These are phyloP conservation scores for Trametes polyzona DNA, from an alignment of 1,284 basidiomycete species.

Conservation along the genomic window DNA sequence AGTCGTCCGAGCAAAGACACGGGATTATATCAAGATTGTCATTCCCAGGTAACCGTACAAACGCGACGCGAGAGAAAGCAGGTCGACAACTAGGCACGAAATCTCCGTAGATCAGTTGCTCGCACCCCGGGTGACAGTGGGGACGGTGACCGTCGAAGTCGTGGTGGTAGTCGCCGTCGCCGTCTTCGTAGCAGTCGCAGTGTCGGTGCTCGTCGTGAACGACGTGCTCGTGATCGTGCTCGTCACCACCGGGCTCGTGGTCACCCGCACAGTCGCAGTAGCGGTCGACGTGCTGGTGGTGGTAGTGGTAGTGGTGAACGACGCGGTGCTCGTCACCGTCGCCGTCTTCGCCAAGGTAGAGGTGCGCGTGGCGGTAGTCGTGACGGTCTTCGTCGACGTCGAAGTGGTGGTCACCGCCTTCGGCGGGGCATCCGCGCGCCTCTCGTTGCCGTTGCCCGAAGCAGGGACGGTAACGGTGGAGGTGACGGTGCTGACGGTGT, in stretches of 20 bases:
- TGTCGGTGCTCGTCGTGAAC: background rate
- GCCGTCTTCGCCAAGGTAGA: background rate
- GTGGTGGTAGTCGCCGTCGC: background rate
- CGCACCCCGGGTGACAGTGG: background rate
- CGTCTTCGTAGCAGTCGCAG: background rate
- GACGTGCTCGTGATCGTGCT: conserved; percentile 2
- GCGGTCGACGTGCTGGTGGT: background rate
- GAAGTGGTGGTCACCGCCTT: background rate
- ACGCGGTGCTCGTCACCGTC: background rate
- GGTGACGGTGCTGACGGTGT: background rate
- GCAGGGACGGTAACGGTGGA: background rate
- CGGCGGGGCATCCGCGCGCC: background rate
- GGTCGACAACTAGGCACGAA: no score
- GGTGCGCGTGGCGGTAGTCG: background rate
- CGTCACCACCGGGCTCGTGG: background rate
- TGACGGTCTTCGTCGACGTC: background rate
- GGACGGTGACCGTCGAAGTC: background rate
- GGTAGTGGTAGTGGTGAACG: background rate
- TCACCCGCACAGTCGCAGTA: background rate
- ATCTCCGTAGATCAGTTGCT: no score
- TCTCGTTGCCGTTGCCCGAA: background rate
- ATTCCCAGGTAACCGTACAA: no score
- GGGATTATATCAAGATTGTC: no score
- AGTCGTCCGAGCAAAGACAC: no score
- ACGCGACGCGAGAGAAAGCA: no score